Base-by-base conservation (phyloP, 2,329 filamentous ascomycete genomes). In the Aspergillus udagawae region DNA sequence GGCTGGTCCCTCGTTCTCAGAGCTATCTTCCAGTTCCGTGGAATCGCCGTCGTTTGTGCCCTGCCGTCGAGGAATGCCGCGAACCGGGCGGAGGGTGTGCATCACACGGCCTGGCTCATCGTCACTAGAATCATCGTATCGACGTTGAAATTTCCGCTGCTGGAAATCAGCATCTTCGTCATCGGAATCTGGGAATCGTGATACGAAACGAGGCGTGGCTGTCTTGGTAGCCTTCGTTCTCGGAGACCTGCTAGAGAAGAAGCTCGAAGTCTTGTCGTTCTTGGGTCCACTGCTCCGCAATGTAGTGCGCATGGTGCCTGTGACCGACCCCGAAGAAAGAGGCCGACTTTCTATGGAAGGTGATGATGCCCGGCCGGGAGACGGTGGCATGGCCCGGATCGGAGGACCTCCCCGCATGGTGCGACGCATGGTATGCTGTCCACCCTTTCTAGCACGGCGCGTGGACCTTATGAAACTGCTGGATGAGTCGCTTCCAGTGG, bases 381-480 rank as follows among this genome's bases (percentile, higher is more conserved):
- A 69, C 47, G 77, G 72, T 9, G 73, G 69, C 49, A 71, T 63
- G 42, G 68, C 63, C 51, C 73, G 71, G 8, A 69, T 63, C 17
- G 75, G 71, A 21, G 77, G 70, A 27, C 74, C 69, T 27, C 74
- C 76, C 58, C 92, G 83, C 89, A 96, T 90, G 1, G 89, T 91
- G 52, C 80, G 82, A 56, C 87, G 86, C 79, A 96, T 90, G 1
- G 78, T 82, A 53, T 85, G 82, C 25, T 74, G 67, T 3, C 77
- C 77, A 0, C 80, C 80, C 47, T 79, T 73, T 44, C 74, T 74
- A 5, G 72, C 69, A 52, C 76, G 70, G 41, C 81, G 75, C 59
- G 83, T 82, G 47, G 79, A 74, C 28, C 90, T 87, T 67, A 84
- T 88, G 77, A 96, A 96, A 70, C 91, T 96, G 74, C 90, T 96